Conservation (phyloP, 148 eudicot species). For the Suaeda aralocaspica region DNA sequence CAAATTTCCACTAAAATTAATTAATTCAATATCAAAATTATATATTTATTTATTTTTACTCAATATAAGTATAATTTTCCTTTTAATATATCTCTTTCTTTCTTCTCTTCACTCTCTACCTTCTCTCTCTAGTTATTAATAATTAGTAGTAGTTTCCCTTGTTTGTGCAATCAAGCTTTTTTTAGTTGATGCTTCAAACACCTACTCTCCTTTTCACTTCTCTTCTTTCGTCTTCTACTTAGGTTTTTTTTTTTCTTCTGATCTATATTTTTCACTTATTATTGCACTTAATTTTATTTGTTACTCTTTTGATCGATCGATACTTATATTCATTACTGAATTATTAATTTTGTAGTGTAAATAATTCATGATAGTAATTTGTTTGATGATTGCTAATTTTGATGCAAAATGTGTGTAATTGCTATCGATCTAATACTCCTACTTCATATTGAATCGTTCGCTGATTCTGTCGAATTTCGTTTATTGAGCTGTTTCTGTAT, state of each 20-base stretch:
- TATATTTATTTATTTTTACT: too few species aligned
- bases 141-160: conserved; percentile 44
- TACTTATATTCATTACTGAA: background rate
- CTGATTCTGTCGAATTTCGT: background rate
- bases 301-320: background rate
- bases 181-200: conserved; percentile 11
- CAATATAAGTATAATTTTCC: background rate
- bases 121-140: conserved; percentile 19
- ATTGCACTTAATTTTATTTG: too few species aligned
- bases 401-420: background rate
- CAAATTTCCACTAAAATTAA: too few species aligned
- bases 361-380: background rate
- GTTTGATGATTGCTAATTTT: background rate
- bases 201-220: conserved; percentile 8
- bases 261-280: background rate
- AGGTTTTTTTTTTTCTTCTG: background rate
- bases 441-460: background rate
- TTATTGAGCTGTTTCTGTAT: background rate
- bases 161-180: conserved; percentile 24
- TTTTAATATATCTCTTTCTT: too few species aligned
- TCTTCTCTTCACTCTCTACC: conserved; percentile 15
- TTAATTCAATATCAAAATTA: too few species aligned
- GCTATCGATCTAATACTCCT: background rate
- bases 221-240: background rate
- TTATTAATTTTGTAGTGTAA: background rate